Percentiles rank a stretch among this genome's conserved stretches.
These are phyloP conservation scores for Crithidia thermophila DNA, from an alignment of 208 protist species.

Conservation along the genomic window DNA sequence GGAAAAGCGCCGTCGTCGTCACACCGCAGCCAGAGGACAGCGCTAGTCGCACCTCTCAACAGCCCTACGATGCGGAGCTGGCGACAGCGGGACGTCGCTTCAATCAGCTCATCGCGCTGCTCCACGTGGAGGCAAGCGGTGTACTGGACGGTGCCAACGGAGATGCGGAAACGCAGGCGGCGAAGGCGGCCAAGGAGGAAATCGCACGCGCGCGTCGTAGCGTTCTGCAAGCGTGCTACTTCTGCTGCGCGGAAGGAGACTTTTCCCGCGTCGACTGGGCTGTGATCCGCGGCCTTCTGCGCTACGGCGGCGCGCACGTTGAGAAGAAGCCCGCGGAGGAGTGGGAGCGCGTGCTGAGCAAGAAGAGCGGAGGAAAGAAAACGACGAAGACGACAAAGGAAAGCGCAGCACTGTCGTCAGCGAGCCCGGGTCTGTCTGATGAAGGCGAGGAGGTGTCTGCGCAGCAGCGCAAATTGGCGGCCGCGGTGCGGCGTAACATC, in stretches of 20 bases:
- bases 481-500: slow-evolving; percentile 17
- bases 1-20: no score
- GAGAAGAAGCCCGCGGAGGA: slow-evolving; percentile 54
- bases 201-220: background rate
- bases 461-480: background rate
- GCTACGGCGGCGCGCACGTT: slow-evolving; percentile 53
- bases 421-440: background rate
- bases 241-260: slow-evolving; percentile 78
- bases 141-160: background rate
- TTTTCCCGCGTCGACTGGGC: slow-evolving; percentile 66
- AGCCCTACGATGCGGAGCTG: slow-evolving; percentile 9
- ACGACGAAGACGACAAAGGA: background rate
- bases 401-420: no score
- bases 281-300: slow-evolving; percentile 72
- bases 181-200: background rate
- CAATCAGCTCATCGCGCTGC: slow-evolving; percentile 23
- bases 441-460: background rate
- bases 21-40: no score
- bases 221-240: slow-evolving; percentile 12
- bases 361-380: slow-evolving; percentile 14
- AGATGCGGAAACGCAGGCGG: background rate
- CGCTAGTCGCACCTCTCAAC: no score
- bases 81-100: slow-evolving; percentile 25
- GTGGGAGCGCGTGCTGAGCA: slow-evolving; percentile 40
- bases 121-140: slow-evolving; percentile 2